A percentile compares a stretch with the other conserved stretches of the same genome.
These are phyloP conservation scores for Quercus wislizeni DNA, from an alignment of 306 rosid species.

Conservation along the genomic window DNA sequence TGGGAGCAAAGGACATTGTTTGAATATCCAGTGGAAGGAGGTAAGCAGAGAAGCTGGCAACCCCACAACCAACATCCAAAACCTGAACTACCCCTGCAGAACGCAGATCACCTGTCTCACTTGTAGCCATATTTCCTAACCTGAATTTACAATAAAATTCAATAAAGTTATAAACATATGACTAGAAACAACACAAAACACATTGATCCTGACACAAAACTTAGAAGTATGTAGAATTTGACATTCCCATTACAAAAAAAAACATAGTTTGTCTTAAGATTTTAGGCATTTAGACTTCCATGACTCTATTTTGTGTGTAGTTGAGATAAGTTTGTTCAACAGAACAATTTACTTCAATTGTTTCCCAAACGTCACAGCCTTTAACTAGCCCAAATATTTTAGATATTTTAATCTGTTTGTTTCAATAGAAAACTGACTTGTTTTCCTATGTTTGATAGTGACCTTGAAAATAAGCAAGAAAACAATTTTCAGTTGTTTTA, in stretches of 20 bases:
- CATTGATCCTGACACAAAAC: background rate
- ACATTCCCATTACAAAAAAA: too few species aligned
- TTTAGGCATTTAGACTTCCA: too few species aligned
- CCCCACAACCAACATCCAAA: conserved; percentile 96
- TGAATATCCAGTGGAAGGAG: conserved; percentile 79
- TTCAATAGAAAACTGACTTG: background rate
- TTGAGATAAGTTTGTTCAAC: too few species aligned
- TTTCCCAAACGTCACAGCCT: too few species aligned
- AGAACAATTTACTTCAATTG: too few species aligned
- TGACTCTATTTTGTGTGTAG: too few species aligned
- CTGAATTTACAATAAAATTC: conserved; percentile 35
- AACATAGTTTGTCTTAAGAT: too few species aligned
- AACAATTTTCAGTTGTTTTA: too few species aligned
- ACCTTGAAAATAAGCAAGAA: too few species aligned
- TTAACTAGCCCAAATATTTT: too few species aligned
- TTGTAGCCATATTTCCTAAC: conserved; percentile 84
- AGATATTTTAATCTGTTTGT: background rate
- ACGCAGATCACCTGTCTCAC: conserved; percentile 64
- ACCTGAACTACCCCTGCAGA: conserved; percentile 81
- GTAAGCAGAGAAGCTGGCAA: conserved; percentile 96
- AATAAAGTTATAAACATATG: conserved; percentile 5
- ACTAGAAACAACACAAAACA: background rate
- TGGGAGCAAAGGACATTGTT: conserved; percentile 97
- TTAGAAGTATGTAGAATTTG: background rate
- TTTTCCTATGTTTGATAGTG: too few species aligned